Evolutionary conservation across 208 protist genomes (phyloP).

Genomic region (Angomonas desouzai): DNA sequence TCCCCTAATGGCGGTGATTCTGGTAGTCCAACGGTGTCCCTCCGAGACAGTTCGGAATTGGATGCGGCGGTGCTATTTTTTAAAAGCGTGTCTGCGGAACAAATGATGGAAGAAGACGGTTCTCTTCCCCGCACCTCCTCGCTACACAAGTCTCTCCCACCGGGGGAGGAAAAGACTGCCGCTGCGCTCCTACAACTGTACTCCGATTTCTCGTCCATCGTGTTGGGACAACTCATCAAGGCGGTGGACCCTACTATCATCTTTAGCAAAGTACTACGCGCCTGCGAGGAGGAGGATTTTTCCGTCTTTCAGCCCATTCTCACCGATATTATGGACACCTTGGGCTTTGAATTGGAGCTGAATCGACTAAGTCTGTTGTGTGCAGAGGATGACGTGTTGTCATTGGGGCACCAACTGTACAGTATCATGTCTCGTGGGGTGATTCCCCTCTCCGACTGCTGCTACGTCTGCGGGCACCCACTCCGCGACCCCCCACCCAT

Average conservation of each 20-base stretch:
- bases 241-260: slow-evolving; percentile 46
- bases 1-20: background rate
- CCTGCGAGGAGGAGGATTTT: slow-evolving; percentile 50
- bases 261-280: slow-evolving; percentile 42
- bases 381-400: slow-evolving; percentile 48
- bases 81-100: background rate
- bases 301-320: slow-evolving; percentile 59
- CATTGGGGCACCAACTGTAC: slow-evolving; percentile 33
- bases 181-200: slow-evolving; percentile 48
- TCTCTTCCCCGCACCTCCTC: background rate
- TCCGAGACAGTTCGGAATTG: background rate
- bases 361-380: slow-evolving; percentile 40
- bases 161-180: slow-evolving; percentile 17
- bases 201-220: slow-evolving; percentile 39
- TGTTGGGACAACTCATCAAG: slow-evolving; percentile 51
- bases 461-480: slow-evolving; percentile 43
- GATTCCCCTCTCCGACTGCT: slow-evolving; percentile 44
- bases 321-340: slow-evolving; percentile 43
- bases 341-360: slow-evolving; percentile 58
- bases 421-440: slow-evolving; percentile 41
- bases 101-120: background rate
- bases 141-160: slow-evolving; percentile 10
- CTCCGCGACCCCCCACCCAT: slow-evolving; percentile 19
- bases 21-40: background rate
- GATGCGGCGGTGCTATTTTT: background rate